Base-by-base conservation (phyloP, 140 eudicot genomes). In the Stevia rebaudiana region DNA sequence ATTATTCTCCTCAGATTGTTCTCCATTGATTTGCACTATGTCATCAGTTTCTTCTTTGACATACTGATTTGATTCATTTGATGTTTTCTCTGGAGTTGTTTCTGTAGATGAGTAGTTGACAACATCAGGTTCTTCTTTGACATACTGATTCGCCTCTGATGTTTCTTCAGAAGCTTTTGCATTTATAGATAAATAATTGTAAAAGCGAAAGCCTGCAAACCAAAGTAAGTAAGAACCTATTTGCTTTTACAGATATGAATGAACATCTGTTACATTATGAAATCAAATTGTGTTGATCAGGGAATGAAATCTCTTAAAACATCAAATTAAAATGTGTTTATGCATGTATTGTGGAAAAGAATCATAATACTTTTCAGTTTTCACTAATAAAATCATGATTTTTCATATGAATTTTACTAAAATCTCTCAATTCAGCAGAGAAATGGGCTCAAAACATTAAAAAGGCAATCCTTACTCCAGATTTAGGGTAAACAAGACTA, bases 141-240 rank as follows among this genome's bases (percentile, higher is more conserved):
- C 63, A 71, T 69, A 78, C 50, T 66, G 74, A 21, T 68, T 80
- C 22, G 67, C 42, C n/a, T 65, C 87, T 16, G 85, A 67, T 18
- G 80, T 61, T 46, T 78, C 90, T 44, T 80, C 88, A 21, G 82
- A 71, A 8, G 79, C 44, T 11, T 74, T 18, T 24, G 90, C 72
- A 52, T 69, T 88, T 37, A 82, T 61, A 43, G 79, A 59, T 0
- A 69, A 39, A 30, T 33, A 78, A 19, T 16, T 30, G 60, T 52
- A 39, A 60, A 25, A 48, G 5, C 61, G 81, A 47, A 61, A 74
- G 17, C 88, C 95, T 86, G 69, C 15, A 17, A 46, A 60, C 51
- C 31, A 37, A 51, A 59, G 15, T 24, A 46, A 21, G 17, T 61
- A 17, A 61, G 63, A 47, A 57, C 6, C 55, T 13, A 0, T 36